Evolutionary conservation across 2,329 filamentous ascomycete species (phyloP), one percentile per base, ranked within the genome.

Genomic region (Trichophyton schoenleinii): DNA sequence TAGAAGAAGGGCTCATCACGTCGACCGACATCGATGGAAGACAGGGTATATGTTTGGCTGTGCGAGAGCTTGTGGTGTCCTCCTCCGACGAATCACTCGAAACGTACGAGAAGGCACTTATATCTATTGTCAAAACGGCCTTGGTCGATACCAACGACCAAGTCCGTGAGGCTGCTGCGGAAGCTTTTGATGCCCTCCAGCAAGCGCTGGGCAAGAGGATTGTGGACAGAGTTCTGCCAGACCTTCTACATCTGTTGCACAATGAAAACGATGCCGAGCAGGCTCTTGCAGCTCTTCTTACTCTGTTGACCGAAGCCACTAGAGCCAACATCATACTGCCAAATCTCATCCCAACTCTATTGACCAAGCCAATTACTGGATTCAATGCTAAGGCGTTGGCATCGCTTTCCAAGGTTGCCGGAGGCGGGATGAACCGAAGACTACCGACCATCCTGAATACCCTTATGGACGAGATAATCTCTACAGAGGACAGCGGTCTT

Each of bases 321-420:
- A 84, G 94, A 65, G 95, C 92, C 22, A 99, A 96, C 73, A 91
- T 96, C 67, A 99, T 99, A 68, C 79, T 99, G 62, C 95, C 94
- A 20, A 96, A 95, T 73, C 86, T 99, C 61, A 90, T 99, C 63
- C 94, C 95, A 0, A 97, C 91, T 1, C 82, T 99, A 36, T 88
- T 95, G 63, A 87, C 88, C 7, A 86, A 90, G 60, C 94, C 94
- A 1, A 96, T 99, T 67, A 88, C 91, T 31, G 84, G 87, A 0
- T 99, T 99, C 81, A 96, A 99, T 70, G 94, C 95, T 63, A 91
- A 87, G 72, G 94, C 94, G 11, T 78, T 99, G 65, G 94, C 94
- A 42, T 97, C 94, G 28, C 77, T 99, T 68, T 91, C 95, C 58
- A 87, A 91, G 74, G 95, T 99, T 58, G 92, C 94, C 63, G 87